Conservation (phyloP, 169 alveolate species). For the Cryptosporidium sp. region DNA sequence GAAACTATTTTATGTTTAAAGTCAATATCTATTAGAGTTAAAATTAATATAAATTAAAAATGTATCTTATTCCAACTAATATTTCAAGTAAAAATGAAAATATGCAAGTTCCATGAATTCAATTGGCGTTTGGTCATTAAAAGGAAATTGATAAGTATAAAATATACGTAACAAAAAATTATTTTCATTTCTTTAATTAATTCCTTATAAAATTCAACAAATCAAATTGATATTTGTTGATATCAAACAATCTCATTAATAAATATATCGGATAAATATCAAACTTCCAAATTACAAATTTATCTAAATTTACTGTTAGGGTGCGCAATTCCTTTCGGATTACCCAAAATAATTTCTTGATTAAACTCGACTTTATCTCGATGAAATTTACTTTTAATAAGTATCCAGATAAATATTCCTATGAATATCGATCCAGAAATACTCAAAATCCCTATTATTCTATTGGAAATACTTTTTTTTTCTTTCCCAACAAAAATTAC, state of each 20-base stretch:
- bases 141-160: neutral
- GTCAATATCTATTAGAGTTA: too few relatives aligned
- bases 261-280: neutral
- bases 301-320: constrained; percentile 7
- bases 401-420: constrained; percentile 36
- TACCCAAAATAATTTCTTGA: constrained; percentile 61
- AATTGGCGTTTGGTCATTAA: too few relatives aligned
- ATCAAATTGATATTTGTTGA: too few relatives aligned
- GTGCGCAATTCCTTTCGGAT: neutral
- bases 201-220: too few relatives aligned
- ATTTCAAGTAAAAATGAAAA: too few relatives aligned
- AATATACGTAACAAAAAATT: too few relatives aligned
- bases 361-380: neutral
- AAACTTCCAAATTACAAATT: neutral
- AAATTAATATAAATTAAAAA: too few relatives aligned
- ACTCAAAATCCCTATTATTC: constrained; percentile 11
- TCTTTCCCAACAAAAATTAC: neutral
- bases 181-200: too few relatives aligned
- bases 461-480: neutral
- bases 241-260: too few relatives aligned
- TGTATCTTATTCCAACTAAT: too few relatives aligned
- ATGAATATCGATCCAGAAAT: constrained; percentile 23
- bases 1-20: neutral
- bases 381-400: neutral
- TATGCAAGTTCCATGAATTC: too few relatives aligned